Evolutionary conservation across 495 filamentous ascomycete species (phyloP), one percentile per base, ranked within the genome.

Genomic region (Chaetomidium leptoderma): DNA sequence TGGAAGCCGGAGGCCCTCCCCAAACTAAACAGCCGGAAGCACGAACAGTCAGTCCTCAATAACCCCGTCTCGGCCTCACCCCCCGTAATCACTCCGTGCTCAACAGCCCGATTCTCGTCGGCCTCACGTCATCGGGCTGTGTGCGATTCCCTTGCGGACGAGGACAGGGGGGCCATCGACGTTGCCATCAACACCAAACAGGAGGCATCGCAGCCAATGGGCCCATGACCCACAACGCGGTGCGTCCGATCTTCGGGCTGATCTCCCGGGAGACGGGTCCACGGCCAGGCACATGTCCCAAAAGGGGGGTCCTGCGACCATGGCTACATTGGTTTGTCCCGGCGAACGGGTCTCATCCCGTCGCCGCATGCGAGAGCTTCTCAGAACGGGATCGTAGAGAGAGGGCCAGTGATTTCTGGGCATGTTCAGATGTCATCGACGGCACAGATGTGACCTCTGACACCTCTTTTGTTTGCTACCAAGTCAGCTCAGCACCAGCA

Each of bases 291-390:
- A 37, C 53, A 46, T 46, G 30, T 4, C 37, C 42, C 9, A 36
- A 36, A 46, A n/a, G n/a, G n/a, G 30, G 24, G 40, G 53, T 16
- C 40, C 13, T 13, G 36, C 7, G 2, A 19, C 48, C 11, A 27
- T 14, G 37, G 56, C n/a, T 24, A 19, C 48, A 13, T 36, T 14
- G 37, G 56, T 17, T 24, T 13, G 55, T 14, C 9, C 47, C 23
- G n/a, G 42, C 19, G 23, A 30, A 23, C 30, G 39, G 30, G 36
- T 27, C 19, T 17, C 32, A 21, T 64, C 32, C 43, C 43, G 50
- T 13, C 6, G 49, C 54, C 30, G 54, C 26, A 60, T 65, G 59
- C 51, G 52, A 56, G 58, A 26, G 43, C 33, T 50, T 59, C 62
- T 47, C 33, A 61, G 58, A 61, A 59, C 5, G 58, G 62, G 17